Base-by-base conservation (phyloP, 1,139 yeast species). In the Zygoascus meyerae region DNA sequence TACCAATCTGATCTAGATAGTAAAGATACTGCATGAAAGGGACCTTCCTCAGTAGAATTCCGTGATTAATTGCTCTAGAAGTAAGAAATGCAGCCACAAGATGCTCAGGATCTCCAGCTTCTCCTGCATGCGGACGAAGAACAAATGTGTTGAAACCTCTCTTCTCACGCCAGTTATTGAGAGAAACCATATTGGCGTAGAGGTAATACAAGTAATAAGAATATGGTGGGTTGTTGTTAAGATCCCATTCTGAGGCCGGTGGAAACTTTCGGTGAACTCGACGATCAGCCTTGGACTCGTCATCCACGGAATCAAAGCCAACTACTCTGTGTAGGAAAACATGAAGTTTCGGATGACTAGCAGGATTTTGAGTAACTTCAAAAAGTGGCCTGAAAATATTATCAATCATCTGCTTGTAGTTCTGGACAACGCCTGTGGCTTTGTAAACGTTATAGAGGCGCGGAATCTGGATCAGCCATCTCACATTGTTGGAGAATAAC, bases 71-170 rank as follows among this genome's bases (percentile, higher is more conserved):
- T 46, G 95, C 86, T 61, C 92, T 95, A 1, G 97, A 81, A 0
- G 95, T 80, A 60, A 94, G 69, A 61, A 85, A 94, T 0, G 98
- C 94, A 48, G 92, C 77, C 39, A 90, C 87, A 63, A 94, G 74
- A 69, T 94, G 98, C 60, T 90, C 97, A 1, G 98, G 97, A 60
- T 94, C 97, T 47, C 99, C 99, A 5, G 98, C 99, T 67, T 94
- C 99, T 54, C 99, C 99, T 59, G 96, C 86, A 65, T 94, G 99
- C 1, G 99, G 99, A 60, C 98, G 78, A 57, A 94, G 72, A 15
- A 87, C 95, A 67, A 94, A 83, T 0, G 97, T 90, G 63, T 86
- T 90, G 67, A 78, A 85, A 0, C 86, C 83, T 47, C 89, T 74
- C 52, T 71, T 74, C 37, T 73, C 69, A 67, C 99, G 79, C 77